Evolutionary conservation across 2,329 filamentous ascomycete species (phyloP), one percentile per base, ranked within the genome.

Genomic region (Neocucurbitaria cava): DNA sequence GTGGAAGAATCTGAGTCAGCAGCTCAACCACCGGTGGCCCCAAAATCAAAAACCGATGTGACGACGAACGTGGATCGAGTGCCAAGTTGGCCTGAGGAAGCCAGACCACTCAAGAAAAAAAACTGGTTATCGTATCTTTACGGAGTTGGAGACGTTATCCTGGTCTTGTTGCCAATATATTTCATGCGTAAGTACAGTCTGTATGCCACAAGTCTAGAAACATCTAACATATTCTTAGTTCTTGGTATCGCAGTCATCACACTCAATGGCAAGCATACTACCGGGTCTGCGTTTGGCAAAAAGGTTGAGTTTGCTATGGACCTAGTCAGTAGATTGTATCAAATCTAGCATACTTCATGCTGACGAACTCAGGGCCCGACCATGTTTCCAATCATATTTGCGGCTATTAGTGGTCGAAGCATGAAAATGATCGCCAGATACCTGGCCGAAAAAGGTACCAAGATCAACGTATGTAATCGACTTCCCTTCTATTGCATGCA

Each of bases 381-480:
- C 0, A 49, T 77, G 9, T 76, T 73, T 30, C 74, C 74, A 0
- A 74, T 77, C 11, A 26, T 75, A 0, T 76, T 76, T 35, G 72
- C 74, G 0, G 73, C 74, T 0, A 70, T 77, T 0, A 59, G 51
- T 24, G 73, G 73, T 1, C 57, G 70, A 9, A 73, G 72, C 17
- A 65, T 76, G 58, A 75, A 75, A 39, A 74, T 72, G 63, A 66
- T 75, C 15, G 70, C 74, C 0, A 33, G 72, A n/a, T 76, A 65
- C 26, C 46, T 67, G 2, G 73, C 71, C 0, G 74, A 76, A 31
- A 66, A 53, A 44, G 73, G 73, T 0, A 42, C 70, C 0, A 72
- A 65, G 11, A 36, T 77, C 0, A 67, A 71, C 28, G 69, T 73
- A 58, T 40, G 69, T 59, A 6, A 42, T 7, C 5, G 6, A 13